phyloP scores from a whole-genome alignment of 2,329 filamentous ascomycete species.

The Epicoccum sorghinum region DNA sequence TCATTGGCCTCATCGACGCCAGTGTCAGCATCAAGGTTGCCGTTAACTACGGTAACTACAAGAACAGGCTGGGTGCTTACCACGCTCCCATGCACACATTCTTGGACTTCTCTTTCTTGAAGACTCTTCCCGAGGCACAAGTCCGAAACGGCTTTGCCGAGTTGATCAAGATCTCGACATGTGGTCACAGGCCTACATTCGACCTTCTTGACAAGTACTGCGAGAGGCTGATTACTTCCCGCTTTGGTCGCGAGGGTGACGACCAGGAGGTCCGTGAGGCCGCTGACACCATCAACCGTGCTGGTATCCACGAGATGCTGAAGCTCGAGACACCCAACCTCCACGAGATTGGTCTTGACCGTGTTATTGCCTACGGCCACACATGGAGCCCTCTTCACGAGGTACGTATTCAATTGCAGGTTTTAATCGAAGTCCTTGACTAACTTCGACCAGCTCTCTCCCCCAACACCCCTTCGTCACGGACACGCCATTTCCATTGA shows the following conservation, averaged over 20 bases:
- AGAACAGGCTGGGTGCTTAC: slow-evolving; percentile 75
- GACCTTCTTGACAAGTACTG: slow-evolving; percentile 72
- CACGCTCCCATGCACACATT: slow-evolving; percentile 75
- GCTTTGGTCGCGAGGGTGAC: slow-evolving; percentile 67
- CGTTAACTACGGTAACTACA: slow-evolving; percentile 77
- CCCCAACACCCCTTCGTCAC: slow-evolving; percentile 71
- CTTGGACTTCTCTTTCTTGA: slow-evolving; percentile 75
- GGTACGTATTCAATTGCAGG: slow-evolving; percentile 19
- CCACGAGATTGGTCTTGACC: slow-evolving; percentile 73
- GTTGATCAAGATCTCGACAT: slow-evolving; percentile 77
- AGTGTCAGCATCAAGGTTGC: slow-evolving; percentile 80
- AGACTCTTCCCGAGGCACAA: slow-evolving; percentile 69
- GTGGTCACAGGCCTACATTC: slow-evolving; percentile 69
- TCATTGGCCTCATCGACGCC: slow-evolving; percentile 77
- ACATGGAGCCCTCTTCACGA: slow-evolving; percentile 75
- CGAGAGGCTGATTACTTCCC: slow-evolving; percentile 68
- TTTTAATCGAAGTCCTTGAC: neutral
- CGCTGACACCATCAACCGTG: slow-evolving; percentile 71
- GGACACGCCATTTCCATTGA: slow-evolving; percentile 77
- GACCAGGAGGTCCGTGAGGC: slow-evolving; percentile 64
- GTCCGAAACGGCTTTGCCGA: slow-evolving; percentile 77
- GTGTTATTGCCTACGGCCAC: slow-evolving; percentile 76
- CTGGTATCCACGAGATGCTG: slow-evolving; percentile 74
- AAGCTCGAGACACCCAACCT: slow-evolving; percentile 75
- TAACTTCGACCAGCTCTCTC: slow-evolving; percentile 60